Conservation (phyloP, 441 rosid genomes). For the Cnidoscolus chayamansa region DNA sequence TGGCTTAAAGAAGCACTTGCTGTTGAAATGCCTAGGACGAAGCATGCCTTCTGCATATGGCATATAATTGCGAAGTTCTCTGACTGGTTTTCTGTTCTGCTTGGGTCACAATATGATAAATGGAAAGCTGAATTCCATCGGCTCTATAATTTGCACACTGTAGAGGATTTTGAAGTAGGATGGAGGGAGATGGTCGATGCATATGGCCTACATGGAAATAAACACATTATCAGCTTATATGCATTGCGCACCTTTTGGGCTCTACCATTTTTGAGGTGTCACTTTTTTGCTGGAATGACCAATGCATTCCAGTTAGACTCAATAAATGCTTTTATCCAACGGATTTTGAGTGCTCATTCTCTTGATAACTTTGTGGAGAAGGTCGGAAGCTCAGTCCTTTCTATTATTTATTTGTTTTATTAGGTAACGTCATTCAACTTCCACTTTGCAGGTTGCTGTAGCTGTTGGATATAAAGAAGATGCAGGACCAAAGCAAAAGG, state of each 20-base stretch:
- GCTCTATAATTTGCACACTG: constrained; percentile 24
- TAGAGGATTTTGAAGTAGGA: constrained; percentile 29
- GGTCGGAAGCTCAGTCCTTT: constrained; percentile 24
- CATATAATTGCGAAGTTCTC: constrained; percentile 54
- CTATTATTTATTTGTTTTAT: constrained; percentile 2
- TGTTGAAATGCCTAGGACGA: constrained; percentile 47
- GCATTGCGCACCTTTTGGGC: constrained; percentile 28
- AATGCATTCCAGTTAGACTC: constrained; percentile 19
- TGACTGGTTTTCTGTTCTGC: constrained; percentile 53
- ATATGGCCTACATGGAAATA: constrained; percentile 27
- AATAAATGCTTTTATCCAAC: constrained; percentile 24
- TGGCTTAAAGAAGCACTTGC: constrained; percentile 62
- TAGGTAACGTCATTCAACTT: constrained; percentile 1
- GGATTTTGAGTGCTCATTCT: constrained; percentile 43
- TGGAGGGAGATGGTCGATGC: constrained; percentile 28
- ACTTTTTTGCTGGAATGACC: constrained; percentile 27
- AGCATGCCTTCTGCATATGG: constrained; percentile 57
- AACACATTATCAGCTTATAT: constrained; percentile 22
- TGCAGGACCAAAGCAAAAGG: constrained; percentile 40
- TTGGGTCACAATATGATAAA: constrained; percentile 49
- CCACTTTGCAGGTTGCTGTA: constrained; percentile 40
- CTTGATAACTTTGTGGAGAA: constrained; percentile 44
- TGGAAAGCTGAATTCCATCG: constrained; percentile 50
- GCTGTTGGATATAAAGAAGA: constrained; percentile 35
- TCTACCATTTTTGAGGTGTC: constrained; percentile 21